A percentile compares a stretch with the other conserved stretches of the same genome.
Evolutionary conservation across 106 monocot genomes (phyloP).

Genomic region (Triglochin maritima): DNA sequence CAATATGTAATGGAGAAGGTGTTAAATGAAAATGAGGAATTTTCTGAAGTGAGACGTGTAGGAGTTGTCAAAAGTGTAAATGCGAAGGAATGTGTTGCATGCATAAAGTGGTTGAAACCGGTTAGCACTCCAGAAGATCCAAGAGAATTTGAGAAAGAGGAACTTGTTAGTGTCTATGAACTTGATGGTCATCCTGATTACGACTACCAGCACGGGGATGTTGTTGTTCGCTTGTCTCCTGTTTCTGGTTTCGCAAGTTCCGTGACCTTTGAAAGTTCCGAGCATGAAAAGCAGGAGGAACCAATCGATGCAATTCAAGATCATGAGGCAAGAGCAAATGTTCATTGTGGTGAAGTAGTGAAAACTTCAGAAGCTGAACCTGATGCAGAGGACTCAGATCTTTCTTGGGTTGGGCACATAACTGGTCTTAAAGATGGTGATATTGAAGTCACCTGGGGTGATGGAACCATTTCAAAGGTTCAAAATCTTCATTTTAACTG

Average conservation of each 20-base stretch:
- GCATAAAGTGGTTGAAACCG: constrained; percentile 74
- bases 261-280: constrained; percentile 5
- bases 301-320: neutral
- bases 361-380: constrained; percentile 8
- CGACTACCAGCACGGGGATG: constrained; percentile 90
- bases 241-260: constrained; percentile 26
- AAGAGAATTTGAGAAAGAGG: constrained; percentile 55
- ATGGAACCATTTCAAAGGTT: constrained; percentile 85
- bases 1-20: constrained; percentile 87
- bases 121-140: constrained; percentile 45
- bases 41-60: constrained; percentile 38
- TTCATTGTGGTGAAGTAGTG: constrained; percentile 7
- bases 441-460: constrained; percentile 93
- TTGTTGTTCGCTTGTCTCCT: constrained; percentile 83
- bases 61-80: constrained; percentile 80
- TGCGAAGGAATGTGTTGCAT: constrained; percentile 68
- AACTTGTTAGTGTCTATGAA: constrained; percentile 92
- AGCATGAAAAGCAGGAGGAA: constrained; percentile 4
- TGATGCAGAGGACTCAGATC: constrained; percentile 17
- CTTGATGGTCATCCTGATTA: constrained; percentile 91
- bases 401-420: constrained; percentile 96
- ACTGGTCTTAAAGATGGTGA: constrained; percentile 80
- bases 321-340: constrained; percentile 7
- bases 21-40: constrained; percentile 52
- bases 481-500: too few relatives aligned